These are phyloP conservation scores for Brassica carinata DNA, from an alignment of 345 rosid genomes.

Conservation along the genomic window DNA sequence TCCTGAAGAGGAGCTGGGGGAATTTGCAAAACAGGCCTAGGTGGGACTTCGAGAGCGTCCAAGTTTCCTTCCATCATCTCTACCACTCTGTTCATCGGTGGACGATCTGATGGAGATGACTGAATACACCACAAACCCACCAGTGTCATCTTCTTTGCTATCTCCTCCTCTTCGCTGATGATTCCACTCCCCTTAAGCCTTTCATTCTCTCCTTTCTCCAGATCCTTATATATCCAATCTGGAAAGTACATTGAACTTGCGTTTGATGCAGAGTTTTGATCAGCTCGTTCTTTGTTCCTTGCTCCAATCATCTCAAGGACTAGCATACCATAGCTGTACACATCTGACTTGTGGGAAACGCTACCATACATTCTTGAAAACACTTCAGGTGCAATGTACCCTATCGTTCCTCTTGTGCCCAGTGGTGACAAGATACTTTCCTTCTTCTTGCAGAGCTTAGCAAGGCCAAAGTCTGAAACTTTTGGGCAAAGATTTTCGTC, in stretches of 20 bases:
- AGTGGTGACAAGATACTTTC: conserved; percentile 43
- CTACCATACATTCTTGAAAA: conserved; percentile 22
- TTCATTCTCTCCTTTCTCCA: conserved; percentile 1
- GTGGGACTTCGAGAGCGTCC: conserved; percentile 28
- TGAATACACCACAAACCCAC: not conserved
- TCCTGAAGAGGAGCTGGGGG: not conserved
- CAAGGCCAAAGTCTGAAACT: conserved; percentile 58
- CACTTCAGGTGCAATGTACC: conserved; percentile 54
- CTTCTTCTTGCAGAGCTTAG: conserved; percentile 44
- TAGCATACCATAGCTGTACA: not conserved
- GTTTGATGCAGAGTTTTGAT: not conserved
- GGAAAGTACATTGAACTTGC: conserved; percentile 34
- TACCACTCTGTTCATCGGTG: conserved; percentile 30
- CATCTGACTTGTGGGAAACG: not conserved
- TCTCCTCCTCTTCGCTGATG: conserved; percentile 17
- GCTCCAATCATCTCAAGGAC: conserved; percentile 19
- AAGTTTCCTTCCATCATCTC: conserved; percentile 12
- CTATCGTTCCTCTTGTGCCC: not conserved
- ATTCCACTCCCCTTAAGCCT: not conserved
- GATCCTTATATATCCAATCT: conserved; percentile 22
- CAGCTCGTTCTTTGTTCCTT: conserved; percentile 17
- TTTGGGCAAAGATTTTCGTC: conserved; percentile 45
- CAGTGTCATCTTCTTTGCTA: conserved; percentile 21
- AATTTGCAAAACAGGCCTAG: conserved; percentile 19
- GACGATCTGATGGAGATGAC: conserved; percentile 34